These are phyloP conservation scores for Quercus tomentella DNA, from an alignment of 331 rosid species.

Conservation along the genomic window DNA sequence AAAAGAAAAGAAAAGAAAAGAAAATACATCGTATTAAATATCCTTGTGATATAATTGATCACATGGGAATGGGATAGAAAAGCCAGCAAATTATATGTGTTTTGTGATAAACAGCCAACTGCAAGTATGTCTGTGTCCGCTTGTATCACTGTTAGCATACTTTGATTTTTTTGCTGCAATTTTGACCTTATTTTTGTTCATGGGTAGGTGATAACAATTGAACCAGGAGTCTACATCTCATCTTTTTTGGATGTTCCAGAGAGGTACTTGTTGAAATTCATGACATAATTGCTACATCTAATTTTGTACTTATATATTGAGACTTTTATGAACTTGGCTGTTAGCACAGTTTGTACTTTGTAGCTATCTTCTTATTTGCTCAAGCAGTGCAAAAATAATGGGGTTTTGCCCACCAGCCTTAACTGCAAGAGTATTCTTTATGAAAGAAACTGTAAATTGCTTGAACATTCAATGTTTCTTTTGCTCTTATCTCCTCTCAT, in stretches of 20 bases:
- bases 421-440: not conserved
- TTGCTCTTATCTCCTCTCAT: constrained; percentile 5
- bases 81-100: not conserved
- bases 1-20: not conserved
- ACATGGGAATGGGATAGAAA: not conserved
- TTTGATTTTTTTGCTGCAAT: not conserved
- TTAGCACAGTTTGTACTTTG: not conserved
- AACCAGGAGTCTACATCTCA: constrained; percentile 90
- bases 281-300: not conserved
- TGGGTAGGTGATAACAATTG: constrained; percentile 85
- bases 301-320: constrained; percentile 1
- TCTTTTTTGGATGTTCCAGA: constrained; percentile 52
- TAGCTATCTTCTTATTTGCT: not conserved
- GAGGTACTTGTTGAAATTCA: constrained; percentile 43
- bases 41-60: not conserved
- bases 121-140: not conserved
- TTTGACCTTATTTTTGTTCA: constrained; percentile 7
- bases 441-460: not conserved
- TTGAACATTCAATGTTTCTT: not conserved
- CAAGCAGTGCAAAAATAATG: not conserved
- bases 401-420: not conserved
- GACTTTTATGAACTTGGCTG: not conserved
- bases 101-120: not conserved
- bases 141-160: not conserved
- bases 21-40: not conserved